Conservation (phyloP, 2,329 filamentous ascomycete species). For the Verruconis gallopava region DNA sequence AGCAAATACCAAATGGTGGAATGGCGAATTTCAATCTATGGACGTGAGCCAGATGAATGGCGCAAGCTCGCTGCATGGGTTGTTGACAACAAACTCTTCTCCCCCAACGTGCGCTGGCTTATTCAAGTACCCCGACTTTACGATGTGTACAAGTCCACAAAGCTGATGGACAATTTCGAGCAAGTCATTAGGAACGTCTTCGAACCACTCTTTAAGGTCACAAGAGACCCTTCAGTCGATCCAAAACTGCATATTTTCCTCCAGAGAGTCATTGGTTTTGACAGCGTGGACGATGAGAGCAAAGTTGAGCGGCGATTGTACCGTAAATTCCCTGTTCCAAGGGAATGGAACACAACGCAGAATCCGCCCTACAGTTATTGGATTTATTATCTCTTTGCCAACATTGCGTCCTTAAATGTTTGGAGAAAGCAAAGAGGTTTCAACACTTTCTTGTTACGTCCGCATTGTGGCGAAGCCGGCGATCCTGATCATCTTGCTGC, state of each 20-base stretch:
- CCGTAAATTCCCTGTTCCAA: slow-evolving; percentile 86
- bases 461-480: slow-evolving; percentile 92
- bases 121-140: slow-evolving; percentile 90
- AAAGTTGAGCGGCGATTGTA: slow-evolving; percentile 91
- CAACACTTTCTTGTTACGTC: slow-evolving; percentile 86
- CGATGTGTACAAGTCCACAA: slow-evolving; percentile 86
- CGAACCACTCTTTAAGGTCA: slow-evolving; percentile 87
- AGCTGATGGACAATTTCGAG: slow-evolving; percentile 79
- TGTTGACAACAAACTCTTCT: slow-evolving; percentile 94
- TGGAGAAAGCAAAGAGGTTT: slow-evolving; percentile 87
- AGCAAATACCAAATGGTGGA: slow-evolving; percentile 99
- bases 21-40: slow-evolving; percentile 97
- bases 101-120: slow-evolving; percentile 93
- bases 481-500: slow-evolving; percentile 93
- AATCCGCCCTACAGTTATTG: slow-evolving; percentile 98
- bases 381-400: slow-evolving; percentile 95
- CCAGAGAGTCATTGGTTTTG: slow-evolving; percentile 90
- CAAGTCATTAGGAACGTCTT: slow-evolving; percentile 86
- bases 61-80: slow-evolving; percentile 97
- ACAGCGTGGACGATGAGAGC: slow-evolving; percentile 96
- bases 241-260: slow-evolving; percentile 91
- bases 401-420: slow-evolving; percentile 81
- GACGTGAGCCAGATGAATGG: slow-evolving; percentile 86
- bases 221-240: slow-evolving; percentile 70
- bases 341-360: slow-evolving; percentile 78